Conservation (phyloP, 2,329 filamentous ascomycete species). For the Orbilia blumenaviensis region DNA sequence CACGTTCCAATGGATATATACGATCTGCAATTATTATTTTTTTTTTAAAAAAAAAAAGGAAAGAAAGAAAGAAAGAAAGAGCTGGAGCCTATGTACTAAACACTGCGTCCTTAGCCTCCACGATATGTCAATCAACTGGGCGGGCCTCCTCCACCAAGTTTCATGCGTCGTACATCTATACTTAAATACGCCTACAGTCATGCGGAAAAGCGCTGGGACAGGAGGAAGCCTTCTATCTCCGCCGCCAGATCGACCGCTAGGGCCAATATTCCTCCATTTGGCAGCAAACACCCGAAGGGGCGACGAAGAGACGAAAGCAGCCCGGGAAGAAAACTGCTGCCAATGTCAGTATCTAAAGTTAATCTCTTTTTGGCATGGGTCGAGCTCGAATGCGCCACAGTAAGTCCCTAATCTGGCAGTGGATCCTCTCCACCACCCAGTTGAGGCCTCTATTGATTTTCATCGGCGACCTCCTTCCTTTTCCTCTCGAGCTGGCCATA, state of each 20-base stretch:
- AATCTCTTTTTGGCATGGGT: constrained; percentile 52
- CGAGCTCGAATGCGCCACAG: constrained; percentile 32
- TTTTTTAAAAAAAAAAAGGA: too few species aligned
- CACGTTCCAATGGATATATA: constrained; percentile 40
- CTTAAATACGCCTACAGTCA: neutral
- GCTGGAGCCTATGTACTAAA: constrained; percentile 48
- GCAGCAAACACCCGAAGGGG: constrained; percentile 13
- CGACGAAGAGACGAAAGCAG: constrained; percentile 33
- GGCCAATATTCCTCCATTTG: constrained; percentile 48
- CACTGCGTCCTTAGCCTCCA: neutral
- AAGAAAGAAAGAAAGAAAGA: too few species aligned
- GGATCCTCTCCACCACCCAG: constrained; percentile 29
- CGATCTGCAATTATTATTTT: constrained; percentile 49
- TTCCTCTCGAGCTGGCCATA: constrained; percentile 18
- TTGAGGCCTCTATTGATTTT: constrained; percentile 37
- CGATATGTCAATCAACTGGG: constrained; percentile 24
- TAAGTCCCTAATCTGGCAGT: constrained; percentile 21
- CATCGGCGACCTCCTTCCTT: constrained; percentile 50
- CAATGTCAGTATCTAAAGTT: constrained; percentile 47
- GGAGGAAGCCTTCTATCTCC: constrained; percentile 36
- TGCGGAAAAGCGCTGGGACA: constrained; percentile 21
- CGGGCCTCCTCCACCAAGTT: too few species aligned
- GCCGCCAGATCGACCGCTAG: constrained; percentile 45
- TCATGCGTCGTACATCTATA: too few species aligned
- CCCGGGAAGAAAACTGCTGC: constrained; percentile 23